Conservation (phyloP, 2,329 filamentous ascomycete species). For the Verruconis gallopava region DNA sequence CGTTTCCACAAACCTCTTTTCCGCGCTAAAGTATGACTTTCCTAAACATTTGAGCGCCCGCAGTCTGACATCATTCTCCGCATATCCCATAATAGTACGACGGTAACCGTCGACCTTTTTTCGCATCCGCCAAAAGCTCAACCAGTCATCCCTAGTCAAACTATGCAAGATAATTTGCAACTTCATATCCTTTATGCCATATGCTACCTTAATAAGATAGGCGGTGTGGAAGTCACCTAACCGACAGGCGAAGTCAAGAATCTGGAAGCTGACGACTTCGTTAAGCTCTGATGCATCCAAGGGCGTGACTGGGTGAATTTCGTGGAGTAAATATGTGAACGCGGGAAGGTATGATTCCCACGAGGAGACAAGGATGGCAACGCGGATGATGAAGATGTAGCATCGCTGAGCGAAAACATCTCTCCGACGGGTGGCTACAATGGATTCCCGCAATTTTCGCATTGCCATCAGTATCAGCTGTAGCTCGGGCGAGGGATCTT, state of each 20-base stretch:
- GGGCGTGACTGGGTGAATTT: conserved; percentile 54
- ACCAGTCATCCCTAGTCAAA: conserved; percentile 70
- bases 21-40: conserved; percentile 63
- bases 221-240: conserved; percentile 63
- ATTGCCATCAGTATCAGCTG: conserved; percentile 68
- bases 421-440: conserved; percentile 62
- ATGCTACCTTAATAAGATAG: conserved; percentile 49
- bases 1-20: conserved; percentile 54
- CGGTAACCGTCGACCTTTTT: conserved; percentile 67
- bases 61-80: conserved; percentile 57
- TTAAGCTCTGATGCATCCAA: conserved; percentile 60
- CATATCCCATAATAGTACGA: conserved; percentile 67
- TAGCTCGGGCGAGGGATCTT: conserved; percentile 44
- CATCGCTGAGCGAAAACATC: conserved; percentile 78
- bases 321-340: conserved; percentile 61
- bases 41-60: conserved; percentile 81
- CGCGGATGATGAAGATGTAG: conserved; percentile 82
- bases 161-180: conserved; percentile 57
- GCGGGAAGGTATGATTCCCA: conserved; percentile 85
- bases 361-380: conserved; percentile 67
- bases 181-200: conserved; percentile 51
- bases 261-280: conserved; percentile 68
- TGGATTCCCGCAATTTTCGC: conserved; percentile 81
- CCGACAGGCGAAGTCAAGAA: conserved; percentile 81
- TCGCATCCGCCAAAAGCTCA: conserved; percentile 60